Base-by-base conservation (phyloP, 2,329 filamentous ascomycete species). In the Fusarium denticulatum region DNA sequence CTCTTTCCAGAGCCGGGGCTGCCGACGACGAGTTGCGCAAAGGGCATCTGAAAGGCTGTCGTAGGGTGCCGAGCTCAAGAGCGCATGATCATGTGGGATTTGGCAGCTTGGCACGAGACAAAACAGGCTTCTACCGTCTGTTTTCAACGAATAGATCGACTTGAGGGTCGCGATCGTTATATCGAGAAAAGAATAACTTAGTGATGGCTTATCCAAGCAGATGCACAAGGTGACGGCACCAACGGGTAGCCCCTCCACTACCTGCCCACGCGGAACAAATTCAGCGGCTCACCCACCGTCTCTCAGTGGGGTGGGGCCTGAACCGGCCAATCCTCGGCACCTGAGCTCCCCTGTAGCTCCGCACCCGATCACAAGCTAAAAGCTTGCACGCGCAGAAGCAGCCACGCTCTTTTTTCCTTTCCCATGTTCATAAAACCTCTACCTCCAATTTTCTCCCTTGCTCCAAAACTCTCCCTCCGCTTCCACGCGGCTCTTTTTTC, bases 1-100 rank as follows among this genome's bases (percentile, higher is more conserved):
- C 95, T 98, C 85, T 99, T 99, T 69, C 96, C 96, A 36, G 95
- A 91, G 78, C 96, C 96, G 12, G 96, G 96, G 75, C 95, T 96
- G n/a, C 96, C 96, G 78, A 97, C 91, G 42, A 97, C 91, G 47
- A 98, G 91, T 85, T 97, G 93, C 67, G 87, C 89, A 78, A 91
- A 91, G 56, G 89, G 88, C 89, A 91, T 91, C 34, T 77, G 78
- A 73, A 32, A 67, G 57, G 71, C 69, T 70, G 59, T 74, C 55
- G 56, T 58, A 47, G 59, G 55, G 52, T 49, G 52, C 47, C 26
- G 45, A 59, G 57, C 57, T 80, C 76, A 79, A 74, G 71, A 62
- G 71, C 37, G 69, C 79, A 81, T 80, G 64, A 46, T 73, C 50
- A 53, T 60, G 50, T 52, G 26, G 36, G 53, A 50, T 46, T 36